Evolutionary conservation across 805 yeast genomes (phyloP), one percentile per base, ranked within the genome.

Genomic region (Hanseniaspora osmophila): DNA sequence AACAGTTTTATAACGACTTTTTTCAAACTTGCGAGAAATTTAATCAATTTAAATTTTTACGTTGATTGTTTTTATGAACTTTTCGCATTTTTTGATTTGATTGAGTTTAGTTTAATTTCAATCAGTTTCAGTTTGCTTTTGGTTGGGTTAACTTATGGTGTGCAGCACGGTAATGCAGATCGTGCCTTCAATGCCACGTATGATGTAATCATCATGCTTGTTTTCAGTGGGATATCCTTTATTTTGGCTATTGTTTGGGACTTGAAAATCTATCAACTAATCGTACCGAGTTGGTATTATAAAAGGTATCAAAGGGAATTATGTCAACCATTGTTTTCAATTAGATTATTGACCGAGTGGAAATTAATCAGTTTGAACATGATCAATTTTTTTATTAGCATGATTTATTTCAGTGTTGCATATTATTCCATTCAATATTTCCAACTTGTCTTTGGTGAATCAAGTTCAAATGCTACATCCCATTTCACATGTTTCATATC

Each of bases 151-250:
- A 56, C 59, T 10, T 51, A 52, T 38, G 78, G 78, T 16, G 87
- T 84, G 33, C 85, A 84, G 2, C 63, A 72, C 11, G 62, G 71
- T 13, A 77, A 67, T 54, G 57, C 64, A 0, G 79, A 85, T 85
- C 52, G 67, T 53, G 19, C 30, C 9, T 12, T 18, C 32, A 33
- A 35, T 16, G 22, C n/a, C 17, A 70, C 71, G 10, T 56, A 69
- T 2, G 47, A 62, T 16, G 66, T 66, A 15, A 70, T 74, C 13
- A 44, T 61, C 9, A 57, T 71, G 58, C 55, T 74, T 37, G 56
- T 60, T 2, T 48, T 73, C 39, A 78, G 78, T 30, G 70, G 65
- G 1, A 44, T 57, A 0, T 59, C 65, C 16, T 62, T 72, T 22
- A 47, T 68, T 1, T 48, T 54, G 0, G 77, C 80, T 47, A 30